Evolutionary conservation across 2,329 filamentous ascomycete genomes (phyloP).

Genomic region (Neospermospora avenae): DNA sequence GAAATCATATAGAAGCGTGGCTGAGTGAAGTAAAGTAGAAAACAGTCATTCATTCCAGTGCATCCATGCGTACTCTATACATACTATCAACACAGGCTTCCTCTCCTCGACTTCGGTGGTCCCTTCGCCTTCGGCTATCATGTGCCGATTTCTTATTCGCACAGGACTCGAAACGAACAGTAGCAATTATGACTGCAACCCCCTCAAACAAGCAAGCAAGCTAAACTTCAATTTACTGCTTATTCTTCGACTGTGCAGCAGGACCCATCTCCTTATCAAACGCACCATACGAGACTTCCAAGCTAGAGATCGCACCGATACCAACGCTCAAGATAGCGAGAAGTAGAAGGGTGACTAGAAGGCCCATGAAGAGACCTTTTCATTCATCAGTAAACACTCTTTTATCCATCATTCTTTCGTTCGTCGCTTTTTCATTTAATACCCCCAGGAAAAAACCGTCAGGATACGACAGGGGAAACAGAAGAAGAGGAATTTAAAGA

Average conservation of each 20-base stretch:
- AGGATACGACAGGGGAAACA: not conserved
- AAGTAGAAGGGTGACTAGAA: slow-evolving; percentile 68
- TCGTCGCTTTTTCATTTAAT: too few relatives aligned
- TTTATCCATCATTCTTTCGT: too few relatives aligned
- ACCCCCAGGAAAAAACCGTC: not conserved
- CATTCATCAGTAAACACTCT: not conserved
- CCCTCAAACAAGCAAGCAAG: not conserved
- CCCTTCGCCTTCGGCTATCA: not conserved
- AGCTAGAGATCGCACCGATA: slow-evolving; percentile 69
- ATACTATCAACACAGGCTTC: slow-evolving; percentile 3
- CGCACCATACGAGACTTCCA: slow-evolving; percentile 88
- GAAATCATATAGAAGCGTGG: too few relatives aligned
- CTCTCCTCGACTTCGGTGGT: not conserved
- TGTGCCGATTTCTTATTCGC: too few relatives aligned
- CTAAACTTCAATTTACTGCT: slow-evolving; percentile 41
- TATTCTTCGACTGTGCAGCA: slow-evolving; percentile 75
- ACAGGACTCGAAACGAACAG: too few relatives aligned
- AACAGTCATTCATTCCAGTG: not conserved
- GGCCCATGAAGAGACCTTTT: slow-evolving; percentile 82
- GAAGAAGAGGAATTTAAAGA: not conserved
- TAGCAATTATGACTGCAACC: not conserved
- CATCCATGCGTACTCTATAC: slow-evolving; percentile 3
- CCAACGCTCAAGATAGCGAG: slow-evolving; percentile 77
- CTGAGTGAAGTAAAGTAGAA: not conserved
- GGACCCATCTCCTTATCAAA: slow-evolving; percentile 97